phyloP scores from a whole-genome alignment of 2,329 filamentous ascomycete species.

The Colletotrichum sp. region DNA sequence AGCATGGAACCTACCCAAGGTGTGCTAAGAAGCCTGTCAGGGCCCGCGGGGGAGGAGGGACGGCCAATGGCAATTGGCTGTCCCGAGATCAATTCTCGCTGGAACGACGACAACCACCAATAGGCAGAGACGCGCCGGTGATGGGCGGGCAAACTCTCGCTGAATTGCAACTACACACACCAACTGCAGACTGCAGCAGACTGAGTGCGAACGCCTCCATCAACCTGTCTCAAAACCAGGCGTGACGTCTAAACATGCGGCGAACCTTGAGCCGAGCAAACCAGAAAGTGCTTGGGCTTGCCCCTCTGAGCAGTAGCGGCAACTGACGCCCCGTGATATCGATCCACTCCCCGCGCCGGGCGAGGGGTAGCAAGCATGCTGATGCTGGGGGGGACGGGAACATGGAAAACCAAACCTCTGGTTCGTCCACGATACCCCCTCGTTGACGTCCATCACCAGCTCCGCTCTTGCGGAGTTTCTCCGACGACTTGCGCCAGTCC shows the following conservation, averaged over 20 bases:
- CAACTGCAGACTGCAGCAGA: not conserved
- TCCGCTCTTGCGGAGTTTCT: constrained; percentile 16
- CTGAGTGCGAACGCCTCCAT: not conserved
- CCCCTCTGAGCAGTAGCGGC: not conserved
- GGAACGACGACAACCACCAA: not conserved
- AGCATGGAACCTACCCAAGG: not conserved
- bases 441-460: not conserved
- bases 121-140: not conserved
- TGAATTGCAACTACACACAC: constrained; percentile 5
- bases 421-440: not conserved
- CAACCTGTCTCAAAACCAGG: not conserved
- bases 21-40: not conserved
- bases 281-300: constrained; percentile 5
- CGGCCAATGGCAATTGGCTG: constrained; percentile 2
- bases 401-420: not conserved
- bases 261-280: constrained; percentile 5
- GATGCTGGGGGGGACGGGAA: not conserved
- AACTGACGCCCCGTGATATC: not conserved
- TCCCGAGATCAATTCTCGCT: constrained; percentile 21
- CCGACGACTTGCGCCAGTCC: not conserved
- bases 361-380: not conserved
- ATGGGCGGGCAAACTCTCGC: constrained; percentile 18
- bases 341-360: not conserved
- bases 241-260: not conserved
- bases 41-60: not conserved